Percentiles rank a stretch among this genome's conserved stretches.
Conservation (phyloP, 768 basidiomycete species). For the Russula emetica region DNA sequence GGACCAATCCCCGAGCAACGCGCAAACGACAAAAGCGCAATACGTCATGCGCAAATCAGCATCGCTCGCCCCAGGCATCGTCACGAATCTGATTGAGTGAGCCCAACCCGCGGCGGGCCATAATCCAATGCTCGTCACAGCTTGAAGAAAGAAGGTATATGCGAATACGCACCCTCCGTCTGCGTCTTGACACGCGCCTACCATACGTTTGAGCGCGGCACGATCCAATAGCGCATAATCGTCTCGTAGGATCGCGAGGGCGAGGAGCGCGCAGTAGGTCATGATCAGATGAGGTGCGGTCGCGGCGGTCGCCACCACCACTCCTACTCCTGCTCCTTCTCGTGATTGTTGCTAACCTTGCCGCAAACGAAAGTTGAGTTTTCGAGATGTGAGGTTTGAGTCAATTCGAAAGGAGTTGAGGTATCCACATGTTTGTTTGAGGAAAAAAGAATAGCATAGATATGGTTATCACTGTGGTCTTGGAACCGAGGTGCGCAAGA, state of each 20-base stretch:
- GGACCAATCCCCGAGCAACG: constrained; percentile 76
- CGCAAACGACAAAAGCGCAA: constrained; percentile 80
- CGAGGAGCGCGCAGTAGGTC: constrained; percentile 87
- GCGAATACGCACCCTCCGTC: constrained; percentile 71
- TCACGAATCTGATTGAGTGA: constrained; percentile 57
- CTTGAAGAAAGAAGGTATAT: not conserved
- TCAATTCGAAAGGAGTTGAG: not conserved
- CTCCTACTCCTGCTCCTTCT: constrained; percentile 22
- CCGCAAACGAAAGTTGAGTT: not conserved
- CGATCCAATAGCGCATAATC: constrained; percentile 71
- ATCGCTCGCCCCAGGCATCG: constrained; percentile 63
- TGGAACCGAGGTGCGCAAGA: not conserved
- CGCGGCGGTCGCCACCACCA: not conserved
- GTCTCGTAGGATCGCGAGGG: constrained; percentile 83
- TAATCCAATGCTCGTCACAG: not conserved
- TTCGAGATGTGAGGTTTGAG: not conserved
- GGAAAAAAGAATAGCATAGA: not conserved
- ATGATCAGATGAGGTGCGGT: constrained; percentile 82
- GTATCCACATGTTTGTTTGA: not conserved
- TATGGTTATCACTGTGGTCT: not conserved
- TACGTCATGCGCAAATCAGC: constrained; percentile 81
- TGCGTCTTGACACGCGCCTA: constrained; percentile 65
- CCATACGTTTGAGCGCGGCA: constrained; percentile 57
- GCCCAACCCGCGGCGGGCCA: not conserved
- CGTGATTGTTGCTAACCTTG: constrained; percentile 36